Percentiles rank a stretch among this genome's conserved stretches.
Evolutionary conservation across 441 rosid species (phyloP).

Genomic region (Aquilaria agallochum): DNA sequence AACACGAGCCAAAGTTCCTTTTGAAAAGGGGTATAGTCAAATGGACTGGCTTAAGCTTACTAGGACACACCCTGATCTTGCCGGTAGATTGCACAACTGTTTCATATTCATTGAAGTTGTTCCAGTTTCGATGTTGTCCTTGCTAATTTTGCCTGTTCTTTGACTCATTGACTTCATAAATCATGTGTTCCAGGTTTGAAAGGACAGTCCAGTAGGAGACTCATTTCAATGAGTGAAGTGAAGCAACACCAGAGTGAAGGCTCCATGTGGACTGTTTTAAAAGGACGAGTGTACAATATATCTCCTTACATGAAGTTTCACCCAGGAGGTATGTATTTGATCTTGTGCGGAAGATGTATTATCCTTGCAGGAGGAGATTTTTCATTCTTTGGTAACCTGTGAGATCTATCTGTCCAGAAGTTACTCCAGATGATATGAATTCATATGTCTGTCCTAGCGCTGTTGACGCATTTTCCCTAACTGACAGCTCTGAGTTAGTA

Average conservation of each 20-base stretch:
- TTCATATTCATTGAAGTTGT: background rate
- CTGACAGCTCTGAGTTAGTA: no score
- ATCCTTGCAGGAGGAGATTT: background rate
- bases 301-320: constrained; percentile 93
- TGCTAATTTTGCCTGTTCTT: background rate
- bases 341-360: constrained; percentile 7
- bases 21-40: constrained; percentile 90
- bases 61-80: constrained; percentile 85
- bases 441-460: background rate
- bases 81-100: constrained; percentile 41
- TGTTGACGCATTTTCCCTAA: no score
- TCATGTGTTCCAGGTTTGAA: constrained; percentile 47
- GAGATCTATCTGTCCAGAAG: background rate
- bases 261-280: constrained; percentile 92
- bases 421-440: background rate
- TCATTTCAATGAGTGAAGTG: constrained; percentile 68
- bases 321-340: constrained; percentile 64
- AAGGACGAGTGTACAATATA: constrained; percentile 86
- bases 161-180: constrained; percentile 1
- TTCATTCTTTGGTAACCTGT: background rate
- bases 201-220: constrained; percentile 78
- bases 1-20: constrained; percentile 79
- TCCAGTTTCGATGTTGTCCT: background rate
- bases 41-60: constrained; percentile 90
- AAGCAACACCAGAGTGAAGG: constrained; percentile 69